Evolutionary conservation across 768 basidiomycete genomes (phyloP).

Genomic region (Boletus rubroflammeus): DNA sequence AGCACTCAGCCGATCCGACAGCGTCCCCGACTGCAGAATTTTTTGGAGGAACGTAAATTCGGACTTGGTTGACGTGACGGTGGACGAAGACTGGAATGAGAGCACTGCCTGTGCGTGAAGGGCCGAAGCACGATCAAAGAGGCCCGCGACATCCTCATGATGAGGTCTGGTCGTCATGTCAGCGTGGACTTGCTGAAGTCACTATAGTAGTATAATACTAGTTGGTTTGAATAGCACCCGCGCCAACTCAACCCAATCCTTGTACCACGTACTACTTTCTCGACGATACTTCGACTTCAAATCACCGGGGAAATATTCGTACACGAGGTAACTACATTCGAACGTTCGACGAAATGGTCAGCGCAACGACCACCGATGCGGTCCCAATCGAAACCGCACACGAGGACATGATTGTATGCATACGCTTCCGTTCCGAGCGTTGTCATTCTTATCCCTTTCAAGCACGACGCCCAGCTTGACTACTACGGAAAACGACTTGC

Average conservation of each 20-base stretch:
- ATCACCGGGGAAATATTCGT: neutral
- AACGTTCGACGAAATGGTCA: conserved; percentile 12
- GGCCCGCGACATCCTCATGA: neutral
- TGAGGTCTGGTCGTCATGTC: neutral
- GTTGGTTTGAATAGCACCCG: neutral
- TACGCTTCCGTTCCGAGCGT: neutral
- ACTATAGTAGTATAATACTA: too few relatives aligned
- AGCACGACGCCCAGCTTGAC: conserved; percentile 98
- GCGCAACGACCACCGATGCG: conserved; percentile 57
- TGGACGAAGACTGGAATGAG: conserved; percentile 50
- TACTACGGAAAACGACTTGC: conserved; percentile 97
- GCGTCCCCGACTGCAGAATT: conserved; percentile 83
- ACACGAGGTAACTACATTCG: neutral
- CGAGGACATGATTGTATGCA: conserved; percentile 93
- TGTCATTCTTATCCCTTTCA: neutral
- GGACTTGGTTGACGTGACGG: conserved; percentile 46
- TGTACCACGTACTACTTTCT: neutral
- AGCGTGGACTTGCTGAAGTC: neutral
- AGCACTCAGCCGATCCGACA: conserved; percentile 88
- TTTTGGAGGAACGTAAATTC: conserved; percentile 81
- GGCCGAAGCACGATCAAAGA: conserved; percentile 44
- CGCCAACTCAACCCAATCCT: neutral
- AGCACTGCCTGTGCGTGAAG: conserved; percentile 44
- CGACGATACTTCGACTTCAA: neutral
- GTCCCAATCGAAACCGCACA: conserved; percentile 92